phyloP scores from a whole-genome alignment of 129 eudicot genomes.

The Solidago caesia region DNA sequence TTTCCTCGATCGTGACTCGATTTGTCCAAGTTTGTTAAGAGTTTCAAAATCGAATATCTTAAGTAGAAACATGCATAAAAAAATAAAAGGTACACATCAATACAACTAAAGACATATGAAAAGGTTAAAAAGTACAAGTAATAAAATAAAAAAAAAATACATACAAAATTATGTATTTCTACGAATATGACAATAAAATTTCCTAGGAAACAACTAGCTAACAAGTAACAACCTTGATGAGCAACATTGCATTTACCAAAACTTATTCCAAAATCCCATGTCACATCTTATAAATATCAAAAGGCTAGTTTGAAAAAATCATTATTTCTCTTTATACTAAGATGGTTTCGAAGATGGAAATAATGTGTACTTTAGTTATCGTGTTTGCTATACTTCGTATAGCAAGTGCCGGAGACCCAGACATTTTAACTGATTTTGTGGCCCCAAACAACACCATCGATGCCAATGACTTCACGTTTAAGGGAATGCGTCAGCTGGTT shows the following conservation, averaged over 20 bases:
- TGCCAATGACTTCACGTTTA: slow-evolving; percentile 42
- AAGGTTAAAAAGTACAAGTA: neutral
- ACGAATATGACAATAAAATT: slow-evolving; percentile 18
- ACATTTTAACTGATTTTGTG: slow-evolving; percentile 31
- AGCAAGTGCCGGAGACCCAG: slow-evolving; percentile 32
- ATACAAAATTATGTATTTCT: slow-evolving; percentile 9
- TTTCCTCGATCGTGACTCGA: neutral
- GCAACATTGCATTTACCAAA: slow-evolving; percentile 26
- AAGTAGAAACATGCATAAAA: neutral
- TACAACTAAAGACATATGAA: neutral
- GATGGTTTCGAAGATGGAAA: slow-evolving; percentile 18
- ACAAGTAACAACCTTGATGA: neutral
- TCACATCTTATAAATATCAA: slow-evolving; percentile 12
- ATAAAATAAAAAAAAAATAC: neutral
- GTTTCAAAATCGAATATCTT: neutral
- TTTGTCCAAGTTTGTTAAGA: neutral
- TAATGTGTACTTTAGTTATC: neutral
- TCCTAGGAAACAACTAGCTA: slow-evolving; percentile 25
- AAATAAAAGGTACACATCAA: neutral
- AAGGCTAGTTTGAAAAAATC: neutral
- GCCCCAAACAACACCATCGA: slow-evolving; percentile 25
- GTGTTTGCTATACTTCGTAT: slow-evolving; percentile 11
- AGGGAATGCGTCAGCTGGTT: slow-evolving; percentile 28
- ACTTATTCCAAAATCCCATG: slow-evolving; percentile 11
- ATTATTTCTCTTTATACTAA: too few species aligned